Evolutionary conservation across 768 basidiomycete genomes (phyloP).

Genomic region (Lactarius akahatsu): DNA sequence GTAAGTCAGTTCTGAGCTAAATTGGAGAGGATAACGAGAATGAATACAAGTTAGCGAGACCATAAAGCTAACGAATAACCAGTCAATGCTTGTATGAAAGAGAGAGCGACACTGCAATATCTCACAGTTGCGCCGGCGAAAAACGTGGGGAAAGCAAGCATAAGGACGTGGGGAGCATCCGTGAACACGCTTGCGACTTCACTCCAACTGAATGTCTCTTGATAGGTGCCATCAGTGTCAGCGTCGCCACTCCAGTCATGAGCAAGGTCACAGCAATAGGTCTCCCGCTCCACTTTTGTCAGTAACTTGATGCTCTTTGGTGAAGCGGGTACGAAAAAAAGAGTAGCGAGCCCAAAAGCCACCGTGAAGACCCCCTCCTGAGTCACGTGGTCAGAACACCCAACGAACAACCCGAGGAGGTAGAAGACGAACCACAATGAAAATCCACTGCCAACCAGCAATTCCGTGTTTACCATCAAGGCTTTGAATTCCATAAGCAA

Average conservation of each 20-base stretch:
- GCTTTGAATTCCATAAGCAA: slow-evolving; percentile 56
- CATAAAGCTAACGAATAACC: slow-evolving; percentile 16
- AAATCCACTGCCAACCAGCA: slow-evolving; percentile 67
- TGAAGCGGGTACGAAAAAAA: slow-evolving; percentile 48
- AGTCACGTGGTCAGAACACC: background rate
- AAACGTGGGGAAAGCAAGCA: slow-evolving; percentile 52
- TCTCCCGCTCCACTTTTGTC: slow-evolving; percentile 45
- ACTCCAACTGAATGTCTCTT: slow-evolving; percentile 53
- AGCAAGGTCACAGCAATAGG: slow-evolving; percentile 39
- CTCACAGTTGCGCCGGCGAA: slow-evolving; percentile 45
- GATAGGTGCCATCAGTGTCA: slow-evolving; percentile 40
- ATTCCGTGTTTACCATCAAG: slow-evolving; percentile 54
- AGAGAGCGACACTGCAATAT: background rate
- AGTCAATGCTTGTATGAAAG: background rate
- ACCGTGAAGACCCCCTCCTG: slow-evolving; percentile 64
- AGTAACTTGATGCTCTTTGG: slow-evolving; percentile 52
- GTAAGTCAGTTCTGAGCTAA: background rate
- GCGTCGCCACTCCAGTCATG: slow-evolving; percentile 34
- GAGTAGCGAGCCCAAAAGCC: slow-evolving; percentile 51
- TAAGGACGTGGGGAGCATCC: slow-evolving; percentile 51
- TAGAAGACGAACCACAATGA: slow-evolving; percentile 46
- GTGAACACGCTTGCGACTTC: slow-evolving; percentile 52
- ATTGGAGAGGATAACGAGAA: background rate
- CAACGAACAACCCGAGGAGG: background rate
- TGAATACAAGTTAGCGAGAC: slow-evolving; percentile 31